Conservation (phyloP, 495 filamentous ascomycete species). For the Penicillium manginii region DNA sequence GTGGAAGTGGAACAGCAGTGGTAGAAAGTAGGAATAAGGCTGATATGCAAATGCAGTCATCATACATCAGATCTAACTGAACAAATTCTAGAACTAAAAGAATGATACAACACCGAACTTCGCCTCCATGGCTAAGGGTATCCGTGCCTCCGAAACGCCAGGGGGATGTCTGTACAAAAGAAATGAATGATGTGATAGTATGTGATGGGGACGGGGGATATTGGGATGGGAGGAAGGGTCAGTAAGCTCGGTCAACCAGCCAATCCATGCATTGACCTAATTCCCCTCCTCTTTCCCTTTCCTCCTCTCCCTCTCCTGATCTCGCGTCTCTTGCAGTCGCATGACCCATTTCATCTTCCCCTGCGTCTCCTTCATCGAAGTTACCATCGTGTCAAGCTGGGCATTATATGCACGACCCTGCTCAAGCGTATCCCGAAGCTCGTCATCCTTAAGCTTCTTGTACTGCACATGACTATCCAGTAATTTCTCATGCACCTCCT, state of each 20-base stretch:
- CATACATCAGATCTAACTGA: slow-evolving; percentile 3
- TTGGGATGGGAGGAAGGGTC: too few species aligned
- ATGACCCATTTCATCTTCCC: slow-evolving; percentile 71
- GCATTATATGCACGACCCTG: slow-evolving; percentile 56
- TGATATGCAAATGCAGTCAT: background rate
- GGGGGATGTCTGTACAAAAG: background rate
- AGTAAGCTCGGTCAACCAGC: too few species aligned
- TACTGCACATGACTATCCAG: slow-evolving; percentile 61
- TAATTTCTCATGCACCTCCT: slow-evolving; percentile 63
- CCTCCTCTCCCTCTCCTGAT: slow-evolving; percentile 35
- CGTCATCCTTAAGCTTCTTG: slow-evolving; percentile 63
- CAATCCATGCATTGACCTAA: background rate
- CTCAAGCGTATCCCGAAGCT: slow-evolving; percentile 58
- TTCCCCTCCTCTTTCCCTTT: background rate
- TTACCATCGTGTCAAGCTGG: slow-evolving; percentile 57
- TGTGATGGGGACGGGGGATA: background rate
- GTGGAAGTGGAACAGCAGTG: background rate
- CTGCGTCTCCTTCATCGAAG: slow-evolving; percentile 63
- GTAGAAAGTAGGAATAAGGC: background rate
- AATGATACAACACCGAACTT: background rate
- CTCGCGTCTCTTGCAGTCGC: slow-evolving; percentile 59
- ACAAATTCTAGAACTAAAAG: background rate
- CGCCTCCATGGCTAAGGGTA: background rate
- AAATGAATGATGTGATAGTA: background rate
- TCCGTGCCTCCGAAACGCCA: slow-evolving; percentile 7